A percentile compares a stretch with the other conserved stretches of the same genome.
Conservation (phyloP, 345 rosid genomes). For the Brassica nigra region DNA sequence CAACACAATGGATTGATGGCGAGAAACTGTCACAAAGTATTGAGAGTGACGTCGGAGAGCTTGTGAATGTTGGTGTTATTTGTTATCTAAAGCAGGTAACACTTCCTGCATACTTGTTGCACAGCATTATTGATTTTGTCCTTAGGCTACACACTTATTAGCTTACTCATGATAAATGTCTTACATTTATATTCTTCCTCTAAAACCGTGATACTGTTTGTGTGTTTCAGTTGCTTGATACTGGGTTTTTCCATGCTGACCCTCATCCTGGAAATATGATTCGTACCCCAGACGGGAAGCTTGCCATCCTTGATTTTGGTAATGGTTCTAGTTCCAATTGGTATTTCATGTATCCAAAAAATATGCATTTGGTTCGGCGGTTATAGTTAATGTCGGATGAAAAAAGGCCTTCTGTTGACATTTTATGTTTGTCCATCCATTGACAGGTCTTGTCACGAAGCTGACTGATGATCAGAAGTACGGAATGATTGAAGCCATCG, state of each 20-base stretch:
- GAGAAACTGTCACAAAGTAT: constrained; percentile 93
- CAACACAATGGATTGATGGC: constrained; percentile 86
- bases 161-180: not conserved
- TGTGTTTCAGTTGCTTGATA: constrained; percentile 79
- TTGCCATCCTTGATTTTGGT: constrained; percentile 98
- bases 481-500: constrained; percentile 98
- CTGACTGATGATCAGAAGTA: constrained; percentile 95
- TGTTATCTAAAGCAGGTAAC: constrained; percentile 96
- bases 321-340: constrained; percentile 29
- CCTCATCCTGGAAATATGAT: constrained; percentile 99
- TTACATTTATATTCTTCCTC: not conserved
- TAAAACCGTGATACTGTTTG: constrained; percentile 10
- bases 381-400: not conserved
- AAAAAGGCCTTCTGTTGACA: not conserved
- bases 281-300: constrained; percentile 96
- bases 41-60: constrained; percentile 92
- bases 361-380: not conserved
- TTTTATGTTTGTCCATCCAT: not conserved
- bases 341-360: not conserved
- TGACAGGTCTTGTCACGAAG: constrained; percentile 84
- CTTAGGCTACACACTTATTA: not conserved
- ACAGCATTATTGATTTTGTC: not conserved
- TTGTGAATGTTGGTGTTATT: constrained; percentile 96
- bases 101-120: constrained; percentile 1
- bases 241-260: constrained; percentile 98